Conservation (phyloP, 306 rosid genomes). For the Aeschynomene evenia region DNA sequence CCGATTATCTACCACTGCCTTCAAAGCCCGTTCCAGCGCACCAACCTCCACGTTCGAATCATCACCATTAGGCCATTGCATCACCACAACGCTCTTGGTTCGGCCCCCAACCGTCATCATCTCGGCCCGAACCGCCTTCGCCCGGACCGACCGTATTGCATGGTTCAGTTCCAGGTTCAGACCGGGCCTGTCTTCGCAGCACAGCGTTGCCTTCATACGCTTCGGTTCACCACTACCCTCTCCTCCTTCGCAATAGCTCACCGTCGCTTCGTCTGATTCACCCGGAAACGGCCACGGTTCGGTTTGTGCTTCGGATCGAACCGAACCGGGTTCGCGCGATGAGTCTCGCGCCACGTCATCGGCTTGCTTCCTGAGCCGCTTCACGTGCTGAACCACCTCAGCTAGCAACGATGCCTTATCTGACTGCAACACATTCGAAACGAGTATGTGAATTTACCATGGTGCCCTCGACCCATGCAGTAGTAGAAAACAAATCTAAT, state of each 20-base stretch:
- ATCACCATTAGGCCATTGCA: slow-evolving; percentile 42
- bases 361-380: slow-evolving; percentile 53
- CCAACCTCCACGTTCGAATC: slow-evolving; percentile 30
- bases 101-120: slow-evolving; percentile 84
- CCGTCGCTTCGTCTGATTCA: slow-evolving; percentile 60
- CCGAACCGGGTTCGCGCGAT: slow-evolving; percentile 29
- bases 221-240: slow-evolving; percentile 11
- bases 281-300: slow-evolving; percentile 55
- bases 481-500: neutral
- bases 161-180: slow-evolving; percentile 59
- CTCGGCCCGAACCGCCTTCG: slow-evolving; percentile 62
- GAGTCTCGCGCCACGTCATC: slow-evolving; percentile 45
- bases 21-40: slow-evolving; percentile 75
- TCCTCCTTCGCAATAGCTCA: slow-evolving; percentile 47
- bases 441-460: slow-evolving; percentile 10
- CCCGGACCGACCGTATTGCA: slow-evolving; percentile 64
- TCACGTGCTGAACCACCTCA: slow-evolving; percentile 77
- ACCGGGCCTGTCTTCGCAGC: slow-evolving; percentile 81
- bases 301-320: neutral
- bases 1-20: slow-evolving; percentile 75
- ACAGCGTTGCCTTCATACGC: slow-evolving; percentile 57
- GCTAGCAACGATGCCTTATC: slow-evolving; percentile 87
- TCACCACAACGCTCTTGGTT: slow-evolving; percentile 60
- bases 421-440: slow-evolving; percentile 43
- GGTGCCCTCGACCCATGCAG: slow-evolving; percentile 22